Evolutionary conservation across 1,284 basidiomycete genomes (phyloP).

Genomic region (Boletellus deceptivus): DNA sequence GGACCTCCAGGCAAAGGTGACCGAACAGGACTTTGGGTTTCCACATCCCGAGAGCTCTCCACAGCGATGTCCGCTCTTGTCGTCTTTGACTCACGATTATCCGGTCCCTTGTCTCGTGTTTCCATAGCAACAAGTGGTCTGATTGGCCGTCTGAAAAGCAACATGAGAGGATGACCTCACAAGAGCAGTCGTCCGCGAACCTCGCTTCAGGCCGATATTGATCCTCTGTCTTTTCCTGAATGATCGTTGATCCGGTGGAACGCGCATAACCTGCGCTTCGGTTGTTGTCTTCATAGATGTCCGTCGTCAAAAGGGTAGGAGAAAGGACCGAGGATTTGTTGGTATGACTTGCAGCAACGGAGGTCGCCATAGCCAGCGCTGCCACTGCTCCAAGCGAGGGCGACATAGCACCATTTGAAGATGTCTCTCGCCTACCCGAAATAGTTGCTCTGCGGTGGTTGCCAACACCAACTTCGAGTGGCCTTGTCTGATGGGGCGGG

Average conservation of each 20-base stretch:
- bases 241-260: no score
- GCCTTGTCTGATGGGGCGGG: neutral
- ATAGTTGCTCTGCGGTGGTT: neutral
- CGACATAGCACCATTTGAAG: neutral
- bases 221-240: neutral
- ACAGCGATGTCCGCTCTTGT: neutral
- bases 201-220: neutral
- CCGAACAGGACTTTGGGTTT: neutral
- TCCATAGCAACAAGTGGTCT: neutral
- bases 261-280: neutral
- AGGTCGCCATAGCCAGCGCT: neutral
- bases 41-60: neutral
- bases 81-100: neutral
- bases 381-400: neutral
- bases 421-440: neutral
- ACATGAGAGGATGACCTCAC: slow-evolving; percentile 1
- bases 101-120: neutral
- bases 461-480: neutral
- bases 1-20: neutral
- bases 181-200: slow-evolving; percentile 9
- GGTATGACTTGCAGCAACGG: neutral
- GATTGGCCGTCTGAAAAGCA: slow-evolving; percentile 1
- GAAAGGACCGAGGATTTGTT: neutral
- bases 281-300: neutral
- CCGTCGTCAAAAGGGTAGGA: neutral